These are phyloP conservation scores for Amanita thiersii DNA, from an alignment of 768 basidiomycete species.

Conservation along the genomic window DNA sequence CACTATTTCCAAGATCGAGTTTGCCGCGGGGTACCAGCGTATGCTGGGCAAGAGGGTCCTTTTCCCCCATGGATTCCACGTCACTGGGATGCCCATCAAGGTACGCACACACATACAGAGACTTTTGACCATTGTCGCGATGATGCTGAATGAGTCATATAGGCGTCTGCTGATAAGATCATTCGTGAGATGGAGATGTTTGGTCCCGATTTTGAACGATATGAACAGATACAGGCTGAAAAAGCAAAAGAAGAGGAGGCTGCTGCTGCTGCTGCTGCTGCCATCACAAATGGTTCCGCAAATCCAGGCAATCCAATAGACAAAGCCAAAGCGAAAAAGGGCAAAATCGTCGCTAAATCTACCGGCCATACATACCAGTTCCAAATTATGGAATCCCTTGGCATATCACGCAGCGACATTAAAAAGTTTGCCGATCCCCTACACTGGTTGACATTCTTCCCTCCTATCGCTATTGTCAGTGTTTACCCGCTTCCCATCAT, in stretches of 20 bases:
- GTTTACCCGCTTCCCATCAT: slow-evolving; percentile 3
- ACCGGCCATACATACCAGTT: slow-evolving; percentile 96
- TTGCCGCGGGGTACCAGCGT: slow-evolving; percentile 89
- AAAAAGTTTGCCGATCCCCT: slow-evolving; percentile 96
- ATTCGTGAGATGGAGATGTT: slow-evolving; percentile 96
- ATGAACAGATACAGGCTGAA: slow-evolving; percentile 37
- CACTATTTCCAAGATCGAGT: slow-evolving; percentile 97
- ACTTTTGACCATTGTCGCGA: neutral
- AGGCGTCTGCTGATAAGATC: slow-evolving; percentile 98
- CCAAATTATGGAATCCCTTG: slow-evolving; percentile 96
- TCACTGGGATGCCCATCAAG: slow-evolving; percentile 99
- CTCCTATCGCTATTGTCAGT: slow-evolving; percentile 84
- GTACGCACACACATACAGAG: slow-evolving; percentile 35
- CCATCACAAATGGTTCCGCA: neutral
- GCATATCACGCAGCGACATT: slow-evolving; percentile 81
- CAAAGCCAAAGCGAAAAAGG: slow-evolving; percentile 86
- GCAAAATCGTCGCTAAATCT: slow-evolving; percentile 87
- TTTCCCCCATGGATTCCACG: slow-evolving; percentile 97
- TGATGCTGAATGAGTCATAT: slow-evolving; percentile 1
- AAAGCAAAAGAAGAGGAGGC: slow-evolving; percentile 37
- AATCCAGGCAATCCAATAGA: slow-evolving; percentile 13
- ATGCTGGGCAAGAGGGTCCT: slow-evolving; percentile 91
- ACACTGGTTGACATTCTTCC: slow-evolving; percentile 91
- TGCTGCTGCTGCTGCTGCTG: slow-evolving; percentile 30
- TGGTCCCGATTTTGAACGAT: slow-evolving; percentile 80